Evolutionary conservation across 371 early-diverging fungal species (phyloP).

Genomic region (Smittium mucronatum): DNA sequence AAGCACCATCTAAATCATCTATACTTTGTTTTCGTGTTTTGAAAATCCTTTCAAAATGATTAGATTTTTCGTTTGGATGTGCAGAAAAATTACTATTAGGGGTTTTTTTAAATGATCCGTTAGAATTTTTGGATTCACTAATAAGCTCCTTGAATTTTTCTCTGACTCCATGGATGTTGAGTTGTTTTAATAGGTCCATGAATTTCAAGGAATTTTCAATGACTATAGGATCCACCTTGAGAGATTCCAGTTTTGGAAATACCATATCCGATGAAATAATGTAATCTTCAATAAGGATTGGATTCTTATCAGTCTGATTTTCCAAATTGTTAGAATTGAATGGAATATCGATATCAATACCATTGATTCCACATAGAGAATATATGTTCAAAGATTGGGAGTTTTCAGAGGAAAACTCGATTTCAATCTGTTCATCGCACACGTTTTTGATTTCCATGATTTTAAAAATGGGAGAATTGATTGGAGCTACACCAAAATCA

Average conservation of each 20-base stretch:
- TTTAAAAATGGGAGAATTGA: constrained; percentile 68
- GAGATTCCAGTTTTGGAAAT: neutral
- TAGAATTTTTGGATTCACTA: constrained; percentile 6
- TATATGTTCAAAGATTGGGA: neutral
- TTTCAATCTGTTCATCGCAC: constrained; percentile 19
- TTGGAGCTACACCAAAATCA: constrained; percentile 77
- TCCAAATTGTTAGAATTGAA: neutral
- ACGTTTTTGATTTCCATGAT: constrained; percentile 80
- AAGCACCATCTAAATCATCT: neutral
- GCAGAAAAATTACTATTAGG: neutral
- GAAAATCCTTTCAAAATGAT: neutral
- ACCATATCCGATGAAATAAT: too few species aligned
- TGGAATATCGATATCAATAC: constrained; percentile 8
- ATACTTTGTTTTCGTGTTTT: neutral
- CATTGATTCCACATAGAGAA: constrained; percentile 4
- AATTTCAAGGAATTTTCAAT: neutral
- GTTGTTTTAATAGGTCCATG: constrained; percentile 4
- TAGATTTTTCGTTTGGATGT: neutral
- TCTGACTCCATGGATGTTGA: constrained; percentile 20
- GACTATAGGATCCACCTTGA: neutral
- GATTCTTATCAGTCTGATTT: neutral
- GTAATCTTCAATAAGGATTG: neutral
- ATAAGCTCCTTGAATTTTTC: constrained; percentile 24
- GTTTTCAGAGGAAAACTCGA: constrained; percentile 6
- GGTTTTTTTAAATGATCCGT: neutral